These are phyloP conservation scores for Asterochloris erici DNA, from an alignment of 139 green algal genomes.

Conservation along the genomic window DNA sequence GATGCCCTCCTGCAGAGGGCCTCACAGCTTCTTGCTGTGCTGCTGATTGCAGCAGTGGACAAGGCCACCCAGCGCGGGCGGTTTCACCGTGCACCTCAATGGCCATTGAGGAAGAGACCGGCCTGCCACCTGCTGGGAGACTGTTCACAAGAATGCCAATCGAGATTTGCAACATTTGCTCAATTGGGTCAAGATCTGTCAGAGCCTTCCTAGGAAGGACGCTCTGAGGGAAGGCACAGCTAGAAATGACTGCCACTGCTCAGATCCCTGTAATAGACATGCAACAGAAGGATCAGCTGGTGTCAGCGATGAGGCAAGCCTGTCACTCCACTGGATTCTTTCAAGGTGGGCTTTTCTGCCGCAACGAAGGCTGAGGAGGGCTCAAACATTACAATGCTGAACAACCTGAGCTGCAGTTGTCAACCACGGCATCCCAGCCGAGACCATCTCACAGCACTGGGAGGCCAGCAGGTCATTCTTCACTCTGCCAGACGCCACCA, in stretches of 20 bases:
- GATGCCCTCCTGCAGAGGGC: no score
- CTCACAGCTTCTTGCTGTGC: no score
- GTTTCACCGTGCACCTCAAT: no score
- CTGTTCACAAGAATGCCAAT: no score
- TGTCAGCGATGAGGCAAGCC: constrained; percentile 19
- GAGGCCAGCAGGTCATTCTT: constrained; percentile 68
- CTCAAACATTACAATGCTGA: not conserved
- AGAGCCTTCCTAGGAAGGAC: no score
- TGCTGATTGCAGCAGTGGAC: no score
- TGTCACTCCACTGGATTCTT: constrained; percentile 56
- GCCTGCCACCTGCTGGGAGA: no score
- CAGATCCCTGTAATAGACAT: constrained; percentile 32
- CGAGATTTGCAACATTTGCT: no score
- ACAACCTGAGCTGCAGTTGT: constrained; percentile 42
- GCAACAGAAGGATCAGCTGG: constrained; percentile 12
- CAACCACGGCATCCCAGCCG: constrained; percentile 67
- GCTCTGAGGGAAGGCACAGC: not conserved
- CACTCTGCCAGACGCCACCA: constrained; percentile 60
- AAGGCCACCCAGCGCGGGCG: no score
- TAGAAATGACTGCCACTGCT: not conserved
- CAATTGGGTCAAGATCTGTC: no score
- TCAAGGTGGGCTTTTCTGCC: constrained; percentile 32
- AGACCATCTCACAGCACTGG: constrained; percentile 53
- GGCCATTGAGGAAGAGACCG: no score
- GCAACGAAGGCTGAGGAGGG: not conserved